A percentile compares a stretch with the other conserved stretches of the same genome.
Conservation (phyloP, 345 rosid genomes). For the Brassica rapa region DNA sequence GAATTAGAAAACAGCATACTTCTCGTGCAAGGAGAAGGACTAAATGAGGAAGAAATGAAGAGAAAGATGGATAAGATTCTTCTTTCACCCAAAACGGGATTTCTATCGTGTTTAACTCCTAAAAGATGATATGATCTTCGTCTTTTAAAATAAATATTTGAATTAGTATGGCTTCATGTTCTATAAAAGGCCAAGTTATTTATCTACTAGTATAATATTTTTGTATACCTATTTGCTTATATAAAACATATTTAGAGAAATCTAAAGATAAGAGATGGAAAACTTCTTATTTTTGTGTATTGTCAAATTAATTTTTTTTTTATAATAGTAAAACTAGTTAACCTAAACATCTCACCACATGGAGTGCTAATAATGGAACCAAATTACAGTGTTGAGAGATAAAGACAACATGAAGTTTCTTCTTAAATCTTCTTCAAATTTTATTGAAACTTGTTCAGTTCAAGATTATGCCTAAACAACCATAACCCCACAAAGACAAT, state of each 20-base stretch:
- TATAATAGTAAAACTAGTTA: background rate
- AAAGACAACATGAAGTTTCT: conserved; percentile 14
- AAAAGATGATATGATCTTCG: background rate
- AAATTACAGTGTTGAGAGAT: conserved; percentile 15
- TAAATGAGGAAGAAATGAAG: background rate
- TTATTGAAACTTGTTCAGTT: conserved; percentile 28
- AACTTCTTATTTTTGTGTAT: background rate
- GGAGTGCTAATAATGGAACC: background rate
- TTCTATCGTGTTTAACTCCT: background rate
- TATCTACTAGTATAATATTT: background rate
- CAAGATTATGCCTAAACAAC: conserved; percentile 25
- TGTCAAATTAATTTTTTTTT: no score
- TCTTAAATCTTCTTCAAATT: conserved; percentile 21
- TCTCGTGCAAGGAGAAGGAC: background rate
- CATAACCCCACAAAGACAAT: conserved; percentile 1
- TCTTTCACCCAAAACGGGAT: background rate
- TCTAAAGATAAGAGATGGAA: background rate
- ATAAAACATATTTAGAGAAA: background rate
- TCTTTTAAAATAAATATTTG: background rate
- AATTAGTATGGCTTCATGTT: background rate
- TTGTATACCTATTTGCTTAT: background rate
- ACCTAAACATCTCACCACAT: background rate
- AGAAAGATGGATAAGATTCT: background rate
- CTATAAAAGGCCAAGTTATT: background rate
- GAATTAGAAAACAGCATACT: background rate